Conservation (phyloP, 164 flowering plant species). For the Vitis cinerea region DNA sequence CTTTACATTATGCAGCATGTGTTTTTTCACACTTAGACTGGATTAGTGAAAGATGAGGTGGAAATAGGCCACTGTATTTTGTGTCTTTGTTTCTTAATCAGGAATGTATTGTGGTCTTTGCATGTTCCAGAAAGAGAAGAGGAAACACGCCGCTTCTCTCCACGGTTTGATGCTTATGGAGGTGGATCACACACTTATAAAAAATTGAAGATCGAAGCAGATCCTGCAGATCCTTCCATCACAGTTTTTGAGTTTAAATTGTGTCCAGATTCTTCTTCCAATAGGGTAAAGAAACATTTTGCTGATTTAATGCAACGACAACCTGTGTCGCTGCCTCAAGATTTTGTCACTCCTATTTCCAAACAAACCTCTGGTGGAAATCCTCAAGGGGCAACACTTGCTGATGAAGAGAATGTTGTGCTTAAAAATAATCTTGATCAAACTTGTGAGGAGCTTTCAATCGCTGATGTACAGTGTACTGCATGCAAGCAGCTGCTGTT, state of each 20-base stretch:
- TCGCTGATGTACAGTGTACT: constrained; percentile 54
- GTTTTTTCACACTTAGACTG: too few species aligned
- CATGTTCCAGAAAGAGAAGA: constrained; percentile 65
- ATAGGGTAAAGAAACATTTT: constrained; percentile 5
- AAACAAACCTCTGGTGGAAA: constrained; percentile 11
- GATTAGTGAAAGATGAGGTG: too few species aligned
- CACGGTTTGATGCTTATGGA: constrained; percentile 39
- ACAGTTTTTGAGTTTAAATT: constrained; percentile 7
- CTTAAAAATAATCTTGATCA: neutral
- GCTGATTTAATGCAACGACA: constrained; percentile 5
- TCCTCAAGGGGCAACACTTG: constrained; percentile 13
- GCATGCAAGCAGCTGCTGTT: constrained; percentile 64
- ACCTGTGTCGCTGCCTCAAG: neutral
- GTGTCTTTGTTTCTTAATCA: too few species aligned
- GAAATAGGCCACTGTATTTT: too few species aligned
- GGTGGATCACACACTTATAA: constrained; percentile 16
- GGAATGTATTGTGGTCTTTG: constrained; percentile 8
- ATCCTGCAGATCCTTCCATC: constrained; percentile 5
- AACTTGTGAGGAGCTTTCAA: constrained; percentile 29
- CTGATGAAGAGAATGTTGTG: constrained; percentile 18
- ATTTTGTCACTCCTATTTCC: neutral
- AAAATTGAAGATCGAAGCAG: constrained; percentile 4
- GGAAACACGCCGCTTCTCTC: constrained; percentile 41
- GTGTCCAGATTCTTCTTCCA: constrained; percentile 13
- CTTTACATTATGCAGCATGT: too few species aligned